These are phyloP conservation scores for Suillus brevipes DNA, from an alignment of 768 basidiomycete species.

Conservation along the genomic window DNA sequence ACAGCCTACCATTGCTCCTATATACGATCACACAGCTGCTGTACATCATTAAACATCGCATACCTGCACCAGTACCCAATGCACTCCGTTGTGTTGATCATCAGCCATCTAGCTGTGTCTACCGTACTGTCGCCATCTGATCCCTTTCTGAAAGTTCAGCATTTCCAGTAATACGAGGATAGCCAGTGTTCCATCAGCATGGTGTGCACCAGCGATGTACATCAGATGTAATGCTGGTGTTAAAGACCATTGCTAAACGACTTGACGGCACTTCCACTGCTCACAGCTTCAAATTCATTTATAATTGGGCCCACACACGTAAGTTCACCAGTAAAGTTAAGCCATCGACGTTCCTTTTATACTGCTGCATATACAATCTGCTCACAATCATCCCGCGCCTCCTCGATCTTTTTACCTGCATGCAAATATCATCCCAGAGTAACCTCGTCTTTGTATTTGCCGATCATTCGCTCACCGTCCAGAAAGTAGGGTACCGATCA, in stretches of 20 bases:
- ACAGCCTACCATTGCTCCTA: constrained; percentile 61
- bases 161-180: background rate
- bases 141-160: background rate
- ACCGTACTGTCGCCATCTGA: background rate
- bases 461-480: background rate
- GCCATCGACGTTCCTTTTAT: background rate
- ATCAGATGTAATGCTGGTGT: background rate
- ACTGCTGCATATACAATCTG: background rate
- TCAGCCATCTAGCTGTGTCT: background rate
- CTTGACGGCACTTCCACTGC: too few relatives aligned
- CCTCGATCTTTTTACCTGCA: background rate
- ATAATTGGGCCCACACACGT: background rate
- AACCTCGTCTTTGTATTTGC: background rate
- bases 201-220: background rate
- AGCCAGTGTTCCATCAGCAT: background rate
- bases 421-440: background rate
- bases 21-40: constrained; percentile 59
- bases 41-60: constrained; percentile 27
- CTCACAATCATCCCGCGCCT: background rate
- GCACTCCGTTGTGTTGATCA: background rate
- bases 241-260: background rate
- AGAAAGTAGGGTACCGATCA: background rate
- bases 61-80: constrained; percentile 4
- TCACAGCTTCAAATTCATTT: too few relatives aligned
- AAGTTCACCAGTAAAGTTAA: background rate